Percentiles rank a stretch among this genome's conserved stretches.
Evolutionary conservation across 2,329 filamentous ascomycete species (phyloP).

Genomic region (Aspergillus tubingensis): DNA sequence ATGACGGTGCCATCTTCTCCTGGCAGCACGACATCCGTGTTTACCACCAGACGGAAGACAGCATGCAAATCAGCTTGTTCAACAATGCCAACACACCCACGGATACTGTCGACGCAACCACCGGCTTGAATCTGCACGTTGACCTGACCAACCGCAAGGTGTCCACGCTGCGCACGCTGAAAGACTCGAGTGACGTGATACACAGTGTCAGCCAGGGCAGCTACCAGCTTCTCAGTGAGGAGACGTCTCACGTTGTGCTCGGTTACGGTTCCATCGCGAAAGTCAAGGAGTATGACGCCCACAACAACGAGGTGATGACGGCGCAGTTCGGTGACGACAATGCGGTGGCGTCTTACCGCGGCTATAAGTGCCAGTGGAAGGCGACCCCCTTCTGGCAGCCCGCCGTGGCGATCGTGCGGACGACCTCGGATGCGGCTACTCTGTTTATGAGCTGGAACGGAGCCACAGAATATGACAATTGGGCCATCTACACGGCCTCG

Average conservation of each 20-base stretch:
- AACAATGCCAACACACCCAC: conserved; percentile 35
- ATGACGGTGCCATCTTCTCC: conserved; percentile 24
- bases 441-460: conserved; percentile 45
- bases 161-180: conserved; percentile 23
- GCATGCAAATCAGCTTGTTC: conserved; percentile 35
- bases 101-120: conserved; percentile 23
- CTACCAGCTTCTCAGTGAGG: conserved; percentile 27
- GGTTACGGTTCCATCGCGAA: conserved; percentile 39
- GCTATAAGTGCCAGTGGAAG: conserved; percentile 38
- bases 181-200: conserved; percentile 26
- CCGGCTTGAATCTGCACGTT: conserved; percentile 25
- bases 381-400: conserved; percentile 35
- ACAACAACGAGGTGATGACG: conserved; percentile 34
- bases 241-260: conserved; percentile 30
- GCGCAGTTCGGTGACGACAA: conserved; percentile 36
- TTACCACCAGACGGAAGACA: conserved; percentile 36
- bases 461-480: conserved; percentile 39
- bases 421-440: conserved; percentile 17
- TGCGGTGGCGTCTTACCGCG: conserved; percentile 37
- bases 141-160: conserved; percentile 28
- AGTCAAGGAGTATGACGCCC: conserved; percentile 39
- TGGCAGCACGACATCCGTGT: conserved; percentile 43
- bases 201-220: conserved; percentile 34
- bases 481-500: conserved; percentile 35
- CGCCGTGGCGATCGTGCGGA: conserved; percentile 21